Percentiles rank a stretch among this genome's conserved stretches.
Evolutionary conservation across 2,329 filamentous ascomycete species (phyloP).

Genomic region (Sordariomycetes sp.): DNA sequence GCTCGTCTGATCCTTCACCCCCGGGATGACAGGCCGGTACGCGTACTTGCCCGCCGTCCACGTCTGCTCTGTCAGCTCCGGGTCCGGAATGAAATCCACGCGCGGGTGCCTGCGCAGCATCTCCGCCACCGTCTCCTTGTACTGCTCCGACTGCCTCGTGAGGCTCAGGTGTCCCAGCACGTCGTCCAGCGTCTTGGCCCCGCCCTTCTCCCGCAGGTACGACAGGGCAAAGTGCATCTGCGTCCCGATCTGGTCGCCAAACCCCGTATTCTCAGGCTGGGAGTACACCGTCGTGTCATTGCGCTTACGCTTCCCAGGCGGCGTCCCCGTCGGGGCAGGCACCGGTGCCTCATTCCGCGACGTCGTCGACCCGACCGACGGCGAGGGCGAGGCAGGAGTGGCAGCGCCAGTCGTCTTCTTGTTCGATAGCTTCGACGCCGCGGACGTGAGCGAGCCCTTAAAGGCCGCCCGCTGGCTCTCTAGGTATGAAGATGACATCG

Average conservation of each 20-base stretch:
- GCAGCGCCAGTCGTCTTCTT: slow-evolving; percentile 23
- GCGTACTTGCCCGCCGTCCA: slow-evolving; percentile 62
- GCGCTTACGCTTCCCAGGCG: slow-evolving; percentile 40
- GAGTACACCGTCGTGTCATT: slow-evolving; percentile 52
- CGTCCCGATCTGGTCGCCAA: slow-evolving; percentile 69
- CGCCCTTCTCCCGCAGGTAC: slow-evolving; percentile 62
- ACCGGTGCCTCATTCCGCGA: slow-evolving; percentile 36
- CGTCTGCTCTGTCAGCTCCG: slow-evolving; percentile 49
- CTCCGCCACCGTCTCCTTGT: slow-evolving; percentile 50
- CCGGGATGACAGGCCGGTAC: slow-evolving; percentile 69
- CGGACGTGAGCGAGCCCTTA: slow-evolving; percentile 46
- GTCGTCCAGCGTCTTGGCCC: slow-evolving; percentile 57
- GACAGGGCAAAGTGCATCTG: slow-evolving; percentile 81
- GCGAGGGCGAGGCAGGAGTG: slow-evolving; percentile 40
- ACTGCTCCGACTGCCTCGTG: slow-evolving; percentile 43
- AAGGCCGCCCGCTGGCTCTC: slow-evolving; percentile 52
- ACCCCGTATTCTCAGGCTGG: slow-evolving; percentile 63
- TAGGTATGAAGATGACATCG: slow-evolving; percentile 45
- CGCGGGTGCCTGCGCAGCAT: slow-evolving; percentile 54
- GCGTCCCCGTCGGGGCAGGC: slow-evolving; percentile 31
- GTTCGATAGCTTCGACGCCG: slow-evolving; percentile 49
- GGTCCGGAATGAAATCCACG: slow-evolving; percentile 42
- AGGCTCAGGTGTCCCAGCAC: slow-evolving; percentile 73
- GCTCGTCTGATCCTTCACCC: slow-evolving; percentile 64
- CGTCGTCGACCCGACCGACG: slow-evolving; percentile 37